Evolutionary conservation across 305 asterid genomes (phyloP), one percentile per base, ranked within the genome.

Genomic region (Fraxinus ornus): DNA sequence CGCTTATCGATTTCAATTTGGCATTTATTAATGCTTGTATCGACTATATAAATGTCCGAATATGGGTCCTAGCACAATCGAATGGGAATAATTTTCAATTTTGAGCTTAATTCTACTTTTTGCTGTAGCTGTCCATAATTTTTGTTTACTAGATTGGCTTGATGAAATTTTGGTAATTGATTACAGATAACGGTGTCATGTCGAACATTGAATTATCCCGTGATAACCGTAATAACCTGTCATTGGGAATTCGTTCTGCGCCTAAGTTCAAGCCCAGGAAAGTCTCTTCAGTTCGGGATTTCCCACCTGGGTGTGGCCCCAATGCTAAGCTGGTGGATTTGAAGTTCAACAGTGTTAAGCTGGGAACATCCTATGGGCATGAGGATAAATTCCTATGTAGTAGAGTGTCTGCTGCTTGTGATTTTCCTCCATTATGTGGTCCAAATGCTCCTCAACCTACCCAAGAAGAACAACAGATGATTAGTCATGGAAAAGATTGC

Each of bases 291-390:
- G 30, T 49, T 64, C 93, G 99, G 82, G 87, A 89, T 36, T 96
- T 92, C 76, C 99, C 98, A 13, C 93, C 86, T 15, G 83, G 85
- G 49, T 93, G 98, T 89, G 97, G 97, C 82, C 88, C 15, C n/a
- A 82, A 78, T 80, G 86, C 80, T 71, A 86, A 78, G 57, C 84
- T 75, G 41, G 8, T 75, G 66, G 78, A 78, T 68, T 55, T 32
- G 79, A 80, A 77, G 44, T 33, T 82, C 10, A 2, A 49, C 21
- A 49, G 21, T 15, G 19, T 49, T 49, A 49, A 49, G 60, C 7
- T 49, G 60, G 88, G 60, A 49, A 77, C 39, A 70, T 82, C 82
- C 52, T 41, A 62, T 33, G 83, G 85, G 85, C 86, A 84, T 22
- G 91, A 85, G 88, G 89, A 86, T 66, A 91, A 86, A 77, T 89